These are phyloP conservation scores for Beauveria brongniartii DNA, from an alignment of 2,329 filamentous ascomycete genomes.

Conservation along the genomic window DNA sequence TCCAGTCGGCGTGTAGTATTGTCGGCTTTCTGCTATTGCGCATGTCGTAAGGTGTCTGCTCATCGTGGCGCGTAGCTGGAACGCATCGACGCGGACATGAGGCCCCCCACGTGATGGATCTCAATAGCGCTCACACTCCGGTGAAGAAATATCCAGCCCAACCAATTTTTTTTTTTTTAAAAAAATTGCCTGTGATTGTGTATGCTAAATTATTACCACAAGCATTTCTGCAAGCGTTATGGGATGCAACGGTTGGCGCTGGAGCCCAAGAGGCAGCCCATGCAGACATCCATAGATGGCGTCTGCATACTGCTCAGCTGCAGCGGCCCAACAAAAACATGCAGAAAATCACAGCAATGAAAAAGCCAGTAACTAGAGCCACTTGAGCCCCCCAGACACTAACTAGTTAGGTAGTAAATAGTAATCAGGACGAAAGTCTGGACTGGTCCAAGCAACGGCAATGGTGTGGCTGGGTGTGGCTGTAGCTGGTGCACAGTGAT, in stretches of 20 bases:
- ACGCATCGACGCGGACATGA: not conserved
- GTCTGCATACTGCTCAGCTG: not conserved
- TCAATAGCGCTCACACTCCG: not conserved
- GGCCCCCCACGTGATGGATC: not conserved
- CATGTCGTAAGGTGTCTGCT: not conserved
- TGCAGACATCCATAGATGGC: not conserved
- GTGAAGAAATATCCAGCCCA: not conserved
- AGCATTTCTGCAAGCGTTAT: not conserved
- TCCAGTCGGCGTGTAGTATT: not conserved
- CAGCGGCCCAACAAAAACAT: not conserved
- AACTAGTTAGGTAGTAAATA: too few relatives aligned
- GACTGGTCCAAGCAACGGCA: not conserved
- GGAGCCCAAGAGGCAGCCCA: not conserved
- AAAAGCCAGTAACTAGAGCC: too few relatives aligned
- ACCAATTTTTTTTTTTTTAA: too few relatives aligned
- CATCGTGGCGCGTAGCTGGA: not conserved
- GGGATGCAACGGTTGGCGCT: not conserved
- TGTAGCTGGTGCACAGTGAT: slow-evolving; percentile 2
- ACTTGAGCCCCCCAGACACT: too few relatives aligned
- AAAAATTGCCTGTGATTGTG: not conserved
- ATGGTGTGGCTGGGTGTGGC: not conserved
- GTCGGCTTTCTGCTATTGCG: not conserved
- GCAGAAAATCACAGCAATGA: too few relatives aligned
- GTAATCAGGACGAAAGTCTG: not conserved
- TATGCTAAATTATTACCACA: not conserved